Evolutionary conservation across 352 stramenopile genomes (phyloP).

Genomic region (Globisporangium irregulare): DNA sequence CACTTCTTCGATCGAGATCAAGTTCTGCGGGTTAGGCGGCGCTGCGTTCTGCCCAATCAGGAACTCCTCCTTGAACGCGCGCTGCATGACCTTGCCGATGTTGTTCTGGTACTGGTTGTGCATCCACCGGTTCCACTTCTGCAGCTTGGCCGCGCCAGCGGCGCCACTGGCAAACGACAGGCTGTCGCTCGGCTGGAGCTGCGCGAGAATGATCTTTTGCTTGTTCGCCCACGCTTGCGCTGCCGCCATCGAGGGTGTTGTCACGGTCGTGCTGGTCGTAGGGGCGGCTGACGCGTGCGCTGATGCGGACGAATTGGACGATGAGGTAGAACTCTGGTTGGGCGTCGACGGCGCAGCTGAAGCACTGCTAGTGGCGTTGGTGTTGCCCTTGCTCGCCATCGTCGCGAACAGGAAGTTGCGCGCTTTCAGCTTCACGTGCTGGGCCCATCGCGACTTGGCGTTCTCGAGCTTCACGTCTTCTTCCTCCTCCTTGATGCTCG

Average conservation of each 20-base stretch:
- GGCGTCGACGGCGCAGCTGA: slow-evolving; percentile 9
- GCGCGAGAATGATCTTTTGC: slow-evolving; percentile 65
- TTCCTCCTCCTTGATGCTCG: slow-evolving; percentile 85
- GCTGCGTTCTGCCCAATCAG: slow-evolving; percentile 27
- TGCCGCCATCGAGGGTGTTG: slow-evolving; percentile 43
- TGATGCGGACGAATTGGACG: neutral
- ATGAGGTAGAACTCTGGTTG: neutral
- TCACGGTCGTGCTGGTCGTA: slow-evolving; percentile 11
- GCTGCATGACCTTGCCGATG: slow-evolving; percentile 65
- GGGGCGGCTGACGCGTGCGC: neutral
- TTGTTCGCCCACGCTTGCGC: slow-evolving; percentile 71
- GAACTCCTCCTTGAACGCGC: slow-evolving; percentile 59
- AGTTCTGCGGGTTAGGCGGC: slow-evolving; percentile 35
- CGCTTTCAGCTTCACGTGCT: slow-evolving; percentile 85
- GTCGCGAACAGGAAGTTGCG: slow-evolving; percentile 72
- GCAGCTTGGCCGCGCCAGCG: slow-evolving; percentile 59
- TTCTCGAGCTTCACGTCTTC: slow-evolving; percentile 81
- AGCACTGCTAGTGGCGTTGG: neutral
- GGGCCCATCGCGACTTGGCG: slow-evolving; percentile 77
- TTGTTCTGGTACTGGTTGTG: slow-evolving; percentile 73
- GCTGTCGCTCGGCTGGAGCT: slow-evolving; percentile 37
- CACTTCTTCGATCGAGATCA: slow-evolving; percentile 77
- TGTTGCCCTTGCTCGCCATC: slow-evolving; percentile 32
- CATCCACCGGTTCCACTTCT: slow-evolving; percentile 85
- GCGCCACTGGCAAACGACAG: slow-evolving; percentile 20